Conservation (phyloP, 495 filamentous ascomycete species). For the Clavariopsis aquatica region DNA sequence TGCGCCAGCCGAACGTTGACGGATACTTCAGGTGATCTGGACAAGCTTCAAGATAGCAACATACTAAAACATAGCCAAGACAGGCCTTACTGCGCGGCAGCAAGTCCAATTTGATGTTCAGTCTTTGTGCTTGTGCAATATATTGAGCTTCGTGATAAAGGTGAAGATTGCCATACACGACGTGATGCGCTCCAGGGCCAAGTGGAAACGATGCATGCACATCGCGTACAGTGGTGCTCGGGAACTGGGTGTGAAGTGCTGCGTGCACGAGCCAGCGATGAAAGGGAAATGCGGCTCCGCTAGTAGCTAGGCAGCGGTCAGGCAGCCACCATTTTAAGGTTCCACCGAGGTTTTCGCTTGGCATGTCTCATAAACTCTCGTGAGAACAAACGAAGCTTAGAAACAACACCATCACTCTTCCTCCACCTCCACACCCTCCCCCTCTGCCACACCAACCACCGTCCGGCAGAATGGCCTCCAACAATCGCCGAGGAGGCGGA, state of each 20-base stretch:
- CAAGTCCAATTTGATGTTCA: not conserved
- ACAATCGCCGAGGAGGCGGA: conserved; percentile 3
- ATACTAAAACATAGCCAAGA: not conserved
- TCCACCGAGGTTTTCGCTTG: not conserved
- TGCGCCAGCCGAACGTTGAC: not conserved
- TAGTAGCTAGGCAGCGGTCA: not conserved
- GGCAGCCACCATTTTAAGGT: not conserved
- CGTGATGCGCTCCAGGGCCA: too few relatives aligned
- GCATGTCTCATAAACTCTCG: not conserved
- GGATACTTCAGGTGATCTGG: not conserved
- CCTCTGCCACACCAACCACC: conserved; percentile 4
- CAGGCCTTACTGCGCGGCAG: not conserved
- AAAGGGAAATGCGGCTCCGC: not conserved
- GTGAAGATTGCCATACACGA: too few relatives aligned
- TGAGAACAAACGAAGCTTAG: not conserved
- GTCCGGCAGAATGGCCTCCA: conserved; percentile 3
- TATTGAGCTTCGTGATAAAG: too few relatives aligned
- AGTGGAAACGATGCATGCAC: too few relatives aligned
- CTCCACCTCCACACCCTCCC: not conserved
- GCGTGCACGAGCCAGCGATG: too few relatives aligned
- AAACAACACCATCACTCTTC: not conserved
- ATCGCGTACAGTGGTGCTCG: too few relatives aligned
- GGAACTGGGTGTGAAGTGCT: too few relatives aligned
- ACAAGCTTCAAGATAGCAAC: not conserved
- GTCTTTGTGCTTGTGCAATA: not conserved